phyloP scores from a whole-genome alignment of 768 basidiomycete genomes.

The Leccinum longicurvipes region DNA sequence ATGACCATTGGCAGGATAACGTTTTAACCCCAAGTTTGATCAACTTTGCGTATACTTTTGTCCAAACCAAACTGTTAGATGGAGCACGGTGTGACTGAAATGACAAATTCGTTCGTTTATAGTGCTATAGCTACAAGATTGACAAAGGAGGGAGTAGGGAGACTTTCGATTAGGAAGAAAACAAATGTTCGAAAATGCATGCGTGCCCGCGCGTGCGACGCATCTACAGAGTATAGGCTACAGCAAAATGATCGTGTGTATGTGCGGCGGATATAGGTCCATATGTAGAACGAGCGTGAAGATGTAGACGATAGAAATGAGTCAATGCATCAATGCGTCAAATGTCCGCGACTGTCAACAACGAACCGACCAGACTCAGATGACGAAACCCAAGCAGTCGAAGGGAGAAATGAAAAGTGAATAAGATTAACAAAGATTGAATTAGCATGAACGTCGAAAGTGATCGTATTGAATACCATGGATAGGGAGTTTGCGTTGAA shows the following conservation, averaged over 20 bases:
- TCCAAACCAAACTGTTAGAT: background rate
- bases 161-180: background rate
- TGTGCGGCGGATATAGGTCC: background rate
- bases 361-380: background rate
- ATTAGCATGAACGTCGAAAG: constrained; percentile 22
- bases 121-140: constrained; percentile 13
- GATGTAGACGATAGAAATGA: background rate
- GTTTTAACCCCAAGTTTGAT: background rate
- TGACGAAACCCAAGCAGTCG: background rate
- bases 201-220: background rate
- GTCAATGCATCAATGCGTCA: background rate
- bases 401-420: background rate
- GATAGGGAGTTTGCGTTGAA: background rate
- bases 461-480: constrained; percentile 1
- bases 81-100: background rate
- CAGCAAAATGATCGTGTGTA: constrained; percentile 5
- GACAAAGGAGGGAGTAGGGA: background rate
- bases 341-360: background rate
- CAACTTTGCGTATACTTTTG: background rate
- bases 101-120: background rate
- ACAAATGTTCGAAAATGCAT: background rate
- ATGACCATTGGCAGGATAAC: no score
- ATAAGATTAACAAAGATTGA: background rate
- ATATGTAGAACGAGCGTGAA: constrained; percentile 6
- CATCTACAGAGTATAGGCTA: constrained; percentile 12